Evolutionary conservation across 2,329 filamentous ascomycete genomes (phyloP).

Genomic region (Phialocephala subalpina): DNA sequence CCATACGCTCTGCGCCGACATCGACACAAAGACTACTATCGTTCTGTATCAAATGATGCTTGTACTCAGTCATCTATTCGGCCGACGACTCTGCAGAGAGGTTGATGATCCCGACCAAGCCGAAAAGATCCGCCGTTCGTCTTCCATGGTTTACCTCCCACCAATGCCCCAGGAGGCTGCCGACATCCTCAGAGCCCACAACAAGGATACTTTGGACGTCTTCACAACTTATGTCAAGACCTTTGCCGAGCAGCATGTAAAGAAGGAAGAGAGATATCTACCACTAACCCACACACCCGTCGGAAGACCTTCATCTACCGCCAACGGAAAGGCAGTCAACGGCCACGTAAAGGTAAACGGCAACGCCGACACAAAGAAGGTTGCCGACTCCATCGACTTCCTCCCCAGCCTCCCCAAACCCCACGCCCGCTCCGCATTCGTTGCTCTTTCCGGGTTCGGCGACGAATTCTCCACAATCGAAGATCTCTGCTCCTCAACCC

Average conservation of each 20-base stretch:
- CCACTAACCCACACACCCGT: conserved; percentile 42
- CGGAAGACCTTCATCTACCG: conserved; percentile 24
- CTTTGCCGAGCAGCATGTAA: conserved; percentile 68
- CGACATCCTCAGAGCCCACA: conserved; percentile 66
- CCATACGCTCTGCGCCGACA: conserved; percentile 65
- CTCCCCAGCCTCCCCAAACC: conserved; percentile 48
- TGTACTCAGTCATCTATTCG: conserved; percentile 76
- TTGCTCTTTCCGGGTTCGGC: conserved; percentile 72
- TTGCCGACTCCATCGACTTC: conserved; percentile 21
- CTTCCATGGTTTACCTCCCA: conserved; percentile 72
- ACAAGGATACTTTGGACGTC: conserved; percentile 68
- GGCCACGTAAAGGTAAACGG: conserved; percentile 25
- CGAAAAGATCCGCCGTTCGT: conserved; percentile 60
- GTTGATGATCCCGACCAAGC: conserved; percentile 58
- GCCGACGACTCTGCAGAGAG: conserved; percentile 60
- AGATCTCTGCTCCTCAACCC: conserved; percentile 71
- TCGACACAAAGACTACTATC: conserved; percentile 56
- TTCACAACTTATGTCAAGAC: conserved; percentile 75
- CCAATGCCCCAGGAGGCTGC: conserved; percentile 65
- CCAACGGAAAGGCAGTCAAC: conserved; percentile 25
- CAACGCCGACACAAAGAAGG: conserved; percentile 23
- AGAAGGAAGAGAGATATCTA: conserved; percentile 39
- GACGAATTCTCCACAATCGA: conserved; percentile 71
- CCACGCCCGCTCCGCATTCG: conserved; percentile 70
- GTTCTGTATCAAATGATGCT: conserved; percentile 70